Evolutionary conservation across 176 grass and related monocot genomes (phyloP), one percentile per base, ranked within the genome.

Genomic region (Rhynchospora breviuscula): DNA sequence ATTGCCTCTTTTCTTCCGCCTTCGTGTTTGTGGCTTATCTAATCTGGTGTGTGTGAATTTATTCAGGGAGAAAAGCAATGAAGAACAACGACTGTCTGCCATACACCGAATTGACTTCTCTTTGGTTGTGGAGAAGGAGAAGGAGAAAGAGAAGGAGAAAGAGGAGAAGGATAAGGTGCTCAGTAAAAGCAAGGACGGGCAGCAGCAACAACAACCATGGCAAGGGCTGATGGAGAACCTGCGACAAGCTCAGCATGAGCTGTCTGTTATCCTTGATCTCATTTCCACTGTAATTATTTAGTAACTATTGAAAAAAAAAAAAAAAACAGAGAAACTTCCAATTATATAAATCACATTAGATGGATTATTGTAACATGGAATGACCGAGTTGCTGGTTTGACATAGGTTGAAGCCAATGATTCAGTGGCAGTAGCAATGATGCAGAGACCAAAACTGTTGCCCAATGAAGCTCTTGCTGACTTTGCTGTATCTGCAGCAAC

Each of bases 341-440:
- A 76, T 7, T 56, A 54, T 22, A 29, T 56, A 3, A 52, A 52
- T 52, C 2, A 1, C 49, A 12, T 52, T 52, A 77, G 73, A 54
- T 77, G 26, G 49, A 31, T 77, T 56, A 56, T 77, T 23, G 15
- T 56, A 12, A 26, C 10, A 56, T 77, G 49, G 48, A 77, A 56
- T 77, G 23, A 77, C 49, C 5, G 13, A 10, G 12, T 54, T 53
- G 49, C 15, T 79, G 74, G 35, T 85, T 77, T 89, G 75, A 79
- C 86, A 83, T 87, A 98, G 95, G 95, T 98, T 56, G 95, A 98
- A 84, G 87, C 95, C 49, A 95, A 98, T 81, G 95, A 95, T 2
- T 86, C 86, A 6, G 91, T 98, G 23, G 86, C 95, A 17, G 92
- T 95, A 17, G 89, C 89, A 59, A 83, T 87, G 23, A 91, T 89